A percentile compares a stretch with the other conserved stretches of the same genome.
Evolutionary conservation across 73 alveolate species (phyloP).

Genomic region (Effrenium voratum): DNA sequence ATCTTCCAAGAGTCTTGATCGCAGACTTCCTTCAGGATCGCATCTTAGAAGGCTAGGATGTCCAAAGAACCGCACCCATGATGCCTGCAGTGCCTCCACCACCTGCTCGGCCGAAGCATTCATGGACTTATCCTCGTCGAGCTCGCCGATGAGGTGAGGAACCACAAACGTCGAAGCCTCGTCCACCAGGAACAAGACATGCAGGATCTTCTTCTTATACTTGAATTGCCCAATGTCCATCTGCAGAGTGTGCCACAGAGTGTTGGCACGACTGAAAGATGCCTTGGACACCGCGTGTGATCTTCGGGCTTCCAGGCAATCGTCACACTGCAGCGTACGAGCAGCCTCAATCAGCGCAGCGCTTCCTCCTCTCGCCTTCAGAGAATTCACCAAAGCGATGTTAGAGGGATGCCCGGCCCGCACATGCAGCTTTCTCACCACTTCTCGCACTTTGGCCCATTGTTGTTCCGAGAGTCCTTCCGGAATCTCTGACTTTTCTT

Average conservation of each 20-base stretch:
- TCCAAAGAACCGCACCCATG: neutral
- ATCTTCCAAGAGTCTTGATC: neutral
- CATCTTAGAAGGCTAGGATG: neutral
- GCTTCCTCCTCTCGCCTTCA: neutral
- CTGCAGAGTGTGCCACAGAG: neutral
- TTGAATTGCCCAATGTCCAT: neutral
- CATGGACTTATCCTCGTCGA: neutral
- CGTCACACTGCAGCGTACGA: neutral
- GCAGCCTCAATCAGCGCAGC: neutral
- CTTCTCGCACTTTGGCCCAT: too few species aligned
- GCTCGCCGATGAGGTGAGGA: neutral
- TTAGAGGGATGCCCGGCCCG: constrained; percentile 8
- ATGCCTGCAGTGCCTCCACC: neutral
- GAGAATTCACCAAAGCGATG: neutral
- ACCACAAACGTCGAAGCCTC: neutral
- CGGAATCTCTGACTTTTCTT: too few species aligned
- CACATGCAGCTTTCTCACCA: neutral
- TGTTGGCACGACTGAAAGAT: neutral
- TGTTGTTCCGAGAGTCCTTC: too few species aligned
- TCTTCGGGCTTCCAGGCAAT: neutral
- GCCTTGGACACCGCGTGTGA: neutral
- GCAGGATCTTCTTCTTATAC: neutral
- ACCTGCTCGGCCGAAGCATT: neutral
- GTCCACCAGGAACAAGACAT: neutral
- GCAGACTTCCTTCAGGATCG: constrained; percentile 33